Evolutionary conservation across 2,329 filamentous ascomycete genomes (phyloP), one percentile per base, ranked within the genome.

Genomic region (Penicillium janthinellum): DNA sequence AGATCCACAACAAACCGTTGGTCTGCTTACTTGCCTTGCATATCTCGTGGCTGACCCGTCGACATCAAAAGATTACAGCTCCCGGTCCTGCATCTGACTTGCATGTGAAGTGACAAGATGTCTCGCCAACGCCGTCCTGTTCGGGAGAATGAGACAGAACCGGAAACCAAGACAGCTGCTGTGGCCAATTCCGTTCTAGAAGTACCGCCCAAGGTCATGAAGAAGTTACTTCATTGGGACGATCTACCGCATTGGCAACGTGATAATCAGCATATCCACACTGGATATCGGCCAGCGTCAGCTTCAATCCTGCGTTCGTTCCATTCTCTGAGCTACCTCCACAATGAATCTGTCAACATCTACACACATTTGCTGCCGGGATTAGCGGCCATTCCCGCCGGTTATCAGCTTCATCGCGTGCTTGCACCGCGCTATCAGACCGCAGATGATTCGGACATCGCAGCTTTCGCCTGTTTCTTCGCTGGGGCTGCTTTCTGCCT

Each of bases 381-480:
- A 11, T 53, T 89, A 1, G 66, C 84, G 38, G 87, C 90, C 58
- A 71, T 85, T 3, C 70, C 80, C 6, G 77, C 80, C 1, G 84
- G 81, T 1, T 63, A 78, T 12, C 78, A 83, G 52, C 76, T 92
- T 12, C 86, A 88, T 74, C 71, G 74, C 25, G 76, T 82, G 51
- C 77, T 93, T 39, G 80, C 81, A 12, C 85, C 89, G 39, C 85
- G 90, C 8, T 94, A 93, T 70, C 81, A 81, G 8, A 80, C 82
- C 2, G 89, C 90, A 6, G 82, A 81, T 8, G 60, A 71, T 8
- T 77, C 83, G 3, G 92, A 96, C 73, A 80, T 91, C n/a, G 64
- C 86, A 38, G 90, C 86, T 34, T 92, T 96, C 73, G 79, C 81
- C 0, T 92, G 88, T 77, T 96, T 95, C 81, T 92, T 96, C 69